A percentile compares a stretch with the other conserved stretches of the same genome.
Evolutionary conservation across 1,284 basidiomycete species (phyloP).

Genomic region (Stygiomarasmius scandens): DNA sequence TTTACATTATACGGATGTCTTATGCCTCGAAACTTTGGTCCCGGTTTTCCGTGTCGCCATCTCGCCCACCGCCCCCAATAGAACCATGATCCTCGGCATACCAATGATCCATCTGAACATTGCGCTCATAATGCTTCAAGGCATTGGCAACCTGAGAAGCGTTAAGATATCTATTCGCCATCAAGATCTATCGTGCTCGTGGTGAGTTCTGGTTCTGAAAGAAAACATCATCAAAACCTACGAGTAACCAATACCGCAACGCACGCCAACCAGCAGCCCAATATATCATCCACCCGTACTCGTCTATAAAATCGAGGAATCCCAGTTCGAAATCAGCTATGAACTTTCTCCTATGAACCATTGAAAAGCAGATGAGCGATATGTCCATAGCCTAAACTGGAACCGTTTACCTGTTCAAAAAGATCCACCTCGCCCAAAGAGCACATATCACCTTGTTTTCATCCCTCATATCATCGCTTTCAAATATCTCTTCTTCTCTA

Average conservation of each 20-base stretch:
- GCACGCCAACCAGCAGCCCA: constrained; percentile 69
- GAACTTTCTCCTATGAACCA: constrained; percentile 46
- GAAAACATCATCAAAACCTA: constrained; percentile 33
- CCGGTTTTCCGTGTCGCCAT: no score
- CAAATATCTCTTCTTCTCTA: constrained; percentile 72
- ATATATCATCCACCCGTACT: constrained; percentile 67
- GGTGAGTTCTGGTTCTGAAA: not conserved
- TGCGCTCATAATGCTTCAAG: constrained; percentile 48
- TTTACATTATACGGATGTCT: no score
- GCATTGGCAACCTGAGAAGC: constrained; percentile 44
- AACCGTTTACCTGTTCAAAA: constrained; percentile 54
- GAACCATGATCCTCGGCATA: no score
- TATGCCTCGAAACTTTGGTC: no score
- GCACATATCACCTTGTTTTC: constrained; percentile 78
- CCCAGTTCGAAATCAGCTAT: constrained; percentile 57
- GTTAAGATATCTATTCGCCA: constrained; percentile 48
- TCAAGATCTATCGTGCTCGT: constrained; percentile 39
- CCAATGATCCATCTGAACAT: constrained; percentile 42
- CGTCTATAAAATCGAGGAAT: constrained; percentile 53
- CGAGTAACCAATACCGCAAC: constrained; percentile 62
- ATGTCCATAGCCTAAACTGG: constrained; percentile 1
- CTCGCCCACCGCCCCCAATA: no score
- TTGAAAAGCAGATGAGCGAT: not conserved
- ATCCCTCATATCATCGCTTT: constrained; percentile 64
- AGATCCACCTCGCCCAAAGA: constrained; percentile 74